These are phyloP conservation scores for Cymodocea nodosa DNA, from an alignment of 116 monocot genomes.

Conservation along the genomic window DNA sequence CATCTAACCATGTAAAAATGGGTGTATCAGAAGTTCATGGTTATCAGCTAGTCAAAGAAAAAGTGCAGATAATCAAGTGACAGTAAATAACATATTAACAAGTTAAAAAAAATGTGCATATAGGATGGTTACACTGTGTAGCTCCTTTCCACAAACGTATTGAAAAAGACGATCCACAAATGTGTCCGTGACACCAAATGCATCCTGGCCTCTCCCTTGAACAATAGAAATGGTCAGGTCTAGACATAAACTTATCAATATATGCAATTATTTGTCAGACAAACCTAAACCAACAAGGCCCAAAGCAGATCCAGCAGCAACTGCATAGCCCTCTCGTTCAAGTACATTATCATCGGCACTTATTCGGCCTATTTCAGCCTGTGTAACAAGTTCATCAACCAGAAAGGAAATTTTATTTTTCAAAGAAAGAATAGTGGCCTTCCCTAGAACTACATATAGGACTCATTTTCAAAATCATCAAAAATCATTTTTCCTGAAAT, in stretches of 20 bases:
- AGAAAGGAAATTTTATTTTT: background rate
- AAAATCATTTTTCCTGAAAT: too few species aligned
- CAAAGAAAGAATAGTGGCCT: too few species aligned
- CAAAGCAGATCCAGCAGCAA: conserved; percentile 95
- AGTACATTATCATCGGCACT: conserved; percentile 96
- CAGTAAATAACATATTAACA: background rate
- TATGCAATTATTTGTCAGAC: background rate
- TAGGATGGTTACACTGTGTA: conserved; percentile 31
- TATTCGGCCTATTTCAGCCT: conserved; percentile 94
- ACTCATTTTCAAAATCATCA: too few species aligned
- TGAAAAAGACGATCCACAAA: conserved; percentile 80
- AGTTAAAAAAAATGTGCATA: background rate
- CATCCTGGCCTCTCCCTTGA: conserved; percentile 60
- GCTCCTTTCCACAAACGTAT: conserved; percentile 56
- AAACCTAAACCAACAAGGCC: conserved; percentile 90
- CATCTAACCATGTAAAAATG: background rate
- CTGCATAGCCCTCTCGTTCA: conserved; percentile 98
- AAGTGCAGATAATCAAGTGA: background rate
- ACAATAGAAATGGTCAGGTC: background rate
- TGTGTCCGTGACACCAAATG: conserved; percentile 62
- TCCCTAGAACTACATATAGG: too few species aligned
- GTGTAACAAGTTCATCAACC: conserved; percentile 1
- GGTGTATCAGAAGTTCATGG: background rate
- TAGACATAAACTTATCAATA: background rate
- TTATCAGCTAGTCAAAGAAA: too few species aligned